Conservation (phyloP, 2,329 filamentous ascomycete species). For the Penicillium italicum region DNA sequence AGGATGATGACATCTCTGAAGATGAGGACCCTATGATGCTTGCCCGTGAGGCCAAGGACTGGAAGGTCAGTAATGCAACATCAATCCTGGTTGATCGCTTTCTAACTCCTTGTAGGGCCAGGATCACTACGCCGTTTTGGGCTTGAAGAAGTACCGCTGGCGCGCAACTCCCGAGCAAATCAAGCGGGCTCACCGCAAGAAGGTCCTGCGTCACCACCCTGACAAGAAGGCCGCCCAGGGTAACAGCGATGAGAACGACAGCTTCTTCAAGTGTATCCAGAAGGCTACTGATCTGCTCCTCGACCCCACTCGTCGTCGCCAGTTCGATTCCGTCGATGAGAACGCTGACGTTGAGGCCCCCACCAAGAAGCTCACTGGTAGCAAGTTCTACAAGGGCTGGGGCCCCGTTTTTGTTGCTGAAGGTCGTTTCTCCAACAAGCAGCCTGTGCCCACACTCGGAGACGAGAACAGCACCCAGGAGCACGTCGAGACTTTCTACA, state of each 20-base stretch:
- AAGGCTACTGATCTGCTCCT: conserved; percentile 92
- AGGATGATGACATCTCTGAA: conserved; percentile 88
- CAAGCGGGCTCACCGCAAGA: conserved; percentile 98
- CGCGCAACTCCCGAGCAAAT: conserved; percentile 96
- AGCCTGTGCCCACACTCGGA: conserved; percentile 84
- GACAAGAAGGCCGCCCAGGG: conserved; percentile 97
- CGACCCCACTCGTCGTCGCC: conserved; percentile 85
- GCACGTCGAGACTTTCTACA: conserved; percentile 93
- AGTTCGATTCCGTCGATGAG: conserved; percentile 96
- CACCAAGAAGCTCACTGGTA: conserved; percentile 80
- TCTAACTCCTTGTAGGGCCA: conserved; percentile 59
- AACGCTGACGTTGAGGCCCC: conserved; percentile 88
- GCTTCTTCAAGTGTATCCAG: conserved; percentile 99
- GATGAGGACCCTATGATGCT: conserved; percentile 90
- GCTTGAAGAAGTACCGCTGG: conserved; percentile 85
- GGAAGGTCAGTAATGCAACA: conserved; percentile 69
- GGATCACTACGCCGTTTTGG: conserved; percentile 97
- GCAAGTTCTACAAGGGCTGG: conserved; percentile 97
- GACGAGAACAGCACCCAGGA: conserved; percentile 80
- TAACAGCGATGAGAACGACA: conserved; percentile 78
- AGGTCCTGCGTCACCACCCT: conserved; percentile 97
- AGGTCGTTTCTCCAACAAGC: conserved; percentile 83
- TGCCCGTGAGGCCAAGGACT: conserved; percentile 93
- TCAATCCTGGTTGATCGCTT: background rate
- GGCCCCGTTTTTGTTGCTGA: conserved; percentile 84